Evolutionary conservation across 768 basidiomycete species (phyloP).

Genomic region (Russula sp.): DNA sequence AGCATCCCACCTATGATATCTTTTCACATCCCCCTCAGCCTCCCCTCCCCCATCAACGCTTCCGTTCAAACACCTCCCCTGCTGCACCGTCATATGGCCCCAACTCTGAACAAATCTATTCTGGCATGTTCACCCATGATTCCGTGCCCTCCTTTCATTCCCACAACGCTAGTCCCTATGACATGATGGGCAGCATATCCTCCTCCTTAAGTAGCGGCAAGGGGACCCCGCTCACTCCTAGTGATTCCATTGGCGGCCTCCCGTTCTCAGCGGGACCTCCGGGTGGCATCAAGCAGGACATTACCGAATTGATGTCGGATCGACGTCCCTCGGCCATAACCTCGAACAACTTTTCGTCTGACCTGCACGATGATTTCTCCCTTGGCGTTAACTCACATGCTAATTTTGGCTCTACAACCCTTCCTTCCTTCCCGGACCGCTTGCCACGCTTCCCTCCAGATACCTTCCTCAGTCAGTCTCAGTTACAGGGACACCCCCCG

Average conservation of each 20-base stretch:
- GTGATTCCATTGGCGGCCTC: slow-evolving; percentile 52
- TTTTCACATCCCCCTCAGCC: slow-evolving; percentile 41
- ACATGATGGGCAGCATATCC: slow-evolving; percentile 55
- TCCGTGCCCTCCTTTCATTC: slow-evolving; percentile 51
- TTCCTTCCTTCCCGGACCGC: slow-evolving; percentile 49
- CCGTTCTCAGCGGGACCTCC: slow-evolving; percentile 44
- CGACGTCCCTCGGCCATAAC: slow-evolving; percentile 47
- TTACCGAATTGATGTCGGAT: slow-evolving; percentile 55
- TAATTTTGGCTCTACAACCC: slow-evolving; percentile 37
- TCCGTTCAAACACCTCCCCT: slow-evolving; percentile 67
- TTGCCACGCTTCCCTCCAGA: slow-evolving; percentile 52
- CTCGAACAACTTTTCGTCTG: slow-evolving; percentile 46
- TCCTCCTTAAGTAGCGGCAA: slow-evolving; percentile 66
- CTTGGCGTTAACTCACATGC: slow-evolving; percentile 41
- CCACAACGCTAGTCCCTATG: slow-evolving; percentile 51
- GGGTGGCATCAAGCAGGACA: slow-evolving; percentile 43
- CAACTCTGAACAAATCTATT: slow-evolving; percentile 51
- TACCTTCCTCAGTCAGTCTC: slow-evolving; percentile 46
- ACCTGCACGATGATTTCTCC: slow-evolving; percentile 61
- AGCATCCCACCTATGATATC: slow-evolving; percentile 59
- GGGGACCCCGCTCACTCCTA: slow-evolving; percentile 69
- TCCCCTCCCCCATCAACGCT: slow-evolving; percentile 53
- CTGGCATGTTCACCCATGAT: slow-evolving; percentile 55
- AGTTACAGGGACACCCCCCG: slow-evolving; percentile 45
- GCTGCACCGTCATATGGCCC: slow-evolving; percentile 52